Percentiles rank a stretch among this genome's conserved stretches.
phyloP scores from a whole-genome alignment of 306 rosid genomes.

The Prunus davidiana region DNA sequence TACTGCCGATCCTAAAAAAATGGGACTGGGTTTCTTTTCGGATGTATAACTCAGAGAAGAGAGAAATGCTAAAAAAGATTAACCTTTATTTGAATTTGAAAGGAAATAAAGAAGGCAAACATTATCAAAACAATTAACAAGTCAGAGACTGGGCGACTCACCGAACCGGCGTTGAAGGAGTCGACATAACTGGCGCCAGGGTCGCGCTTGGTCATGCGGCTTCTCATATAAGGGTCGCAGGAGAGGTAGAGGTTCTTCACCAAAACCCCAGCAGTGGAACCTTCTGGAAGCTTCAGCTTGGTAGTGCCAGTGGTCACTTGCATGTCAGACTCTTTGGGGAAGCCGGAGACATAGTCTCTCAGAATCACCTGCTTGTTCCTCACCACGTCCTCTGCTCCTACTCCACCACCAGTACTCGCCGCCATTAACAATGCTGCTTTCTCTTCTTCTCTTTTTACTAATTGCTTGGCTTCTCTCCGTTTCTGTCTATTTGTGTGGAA shows the following conservation, averaged over 20 bases:
- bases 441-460: not conserved
- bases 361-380: slow-evolving; percentile 40
- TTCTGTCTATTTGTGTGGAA: not conserved
- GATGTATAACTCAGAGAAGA: too few species aligned
- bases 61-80: not conserved
- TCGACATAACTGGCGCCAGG: not conserved
- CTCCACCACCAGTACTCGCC: not conserved
- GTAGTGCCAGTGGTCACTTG: not conserved
- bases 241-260: slow-evolving; percentile 43
- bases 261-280: slow-evolving; percentile 27
- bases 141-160: not conserved
- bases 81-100: not conserved
- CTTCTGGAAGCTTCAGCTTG: slow-evolving; percentile 35
- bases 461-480: not conserved
- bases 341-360: slow-evolving; percentile 27
- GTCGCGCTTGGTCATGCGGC: slow-evolving; percentile 25
- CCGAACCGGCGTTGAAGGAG: slow-evolving; percentile 26
- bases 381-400: slow-evolving; percentile 6
- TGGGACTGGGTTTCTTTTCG: not conserved
- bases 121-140: not conserved
- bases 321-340: slow-evolving; percentile 43
- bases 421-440: not conserved
- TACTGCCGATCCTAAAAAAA: not conserved
- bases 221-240: slow-evolving; percentile 49
- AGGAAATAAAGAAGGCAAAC: not conserved